Percentiles rank a stretch among this genome's conserved stretches.
Evolutionary conservation across 129 eudicot genomes (phyloP).

Genomic region (Artemisia annua): DNA sequence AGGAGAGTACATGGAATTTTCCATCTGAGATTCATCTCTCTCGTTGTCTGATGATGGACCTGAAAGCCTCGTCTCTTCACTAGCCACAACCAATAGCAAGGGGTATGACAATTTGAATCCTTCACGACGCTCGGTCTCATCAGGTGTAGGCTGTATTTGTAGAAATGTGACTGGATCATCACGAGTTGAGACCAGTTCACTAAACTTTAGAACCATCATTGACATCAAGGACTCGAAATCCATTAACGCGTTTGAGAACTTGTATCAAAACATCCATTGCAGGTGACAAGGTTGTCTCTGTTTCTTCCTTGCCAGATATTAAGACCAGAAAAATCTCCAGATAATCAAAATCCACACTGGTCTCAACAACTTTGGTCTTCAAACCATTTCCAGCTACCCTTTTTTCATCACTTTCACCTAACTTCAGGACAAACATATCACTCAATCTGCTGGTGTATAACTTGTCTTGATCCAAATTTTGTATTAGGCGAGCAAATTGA

Average conservation of each 20-base stretch:
- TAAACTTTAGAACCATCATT: conserved; percentile 83
- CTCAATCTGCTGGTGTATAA: too few relatives aligned
- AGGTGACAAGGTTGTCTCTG: too few relatives aligned
- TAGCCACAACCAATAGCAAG: conserved; percentile 83
- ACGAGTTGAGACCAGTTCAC: conserved; percentile 82
- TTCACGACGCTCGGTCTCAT: conserved; percentile 46
- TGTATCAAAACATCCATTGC: conserved; percentile 73
- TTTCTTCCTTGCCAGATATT: too few relatives aligned
- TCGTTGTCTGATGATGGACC: conserved; percentile 39
- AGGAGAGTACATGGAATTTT: conserved; percentile 52
- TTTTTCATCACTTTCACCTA: too few relatives aligned
- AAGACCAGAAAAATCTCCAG: conserved; percentile 30
- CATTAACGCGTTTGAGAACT: conserved; percentile 90
- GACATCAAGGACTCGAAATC: conserved; percentile 96
- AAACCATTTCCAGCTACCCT: too few relatives aligned
- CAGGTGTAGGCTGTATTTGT: conserved; percentile 87
- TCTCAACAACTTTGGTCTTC: too few relatives aligned
- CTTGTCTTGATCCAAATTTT: too few relatives aligned
- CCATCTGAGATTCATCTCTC: conserved; percentile 62
- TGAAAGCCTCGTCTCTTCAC: conserved; percentile 57
- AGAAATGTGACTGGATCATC: conserved; percentile 89
- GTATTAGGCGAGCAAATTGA: too few relatives aligned
- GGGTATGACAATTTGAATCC: conserved; percentile 81
- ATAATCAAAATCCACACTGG: too few relatives aligned
- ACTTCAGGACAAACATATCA: too few relatives aligned